Evolutionary conservation across 2,329 filamentous ascomycete genomes (phyloP), one percentile per base, ranked within the genome.

Genomic region (Hymenoscyphus occultus): DNA sequence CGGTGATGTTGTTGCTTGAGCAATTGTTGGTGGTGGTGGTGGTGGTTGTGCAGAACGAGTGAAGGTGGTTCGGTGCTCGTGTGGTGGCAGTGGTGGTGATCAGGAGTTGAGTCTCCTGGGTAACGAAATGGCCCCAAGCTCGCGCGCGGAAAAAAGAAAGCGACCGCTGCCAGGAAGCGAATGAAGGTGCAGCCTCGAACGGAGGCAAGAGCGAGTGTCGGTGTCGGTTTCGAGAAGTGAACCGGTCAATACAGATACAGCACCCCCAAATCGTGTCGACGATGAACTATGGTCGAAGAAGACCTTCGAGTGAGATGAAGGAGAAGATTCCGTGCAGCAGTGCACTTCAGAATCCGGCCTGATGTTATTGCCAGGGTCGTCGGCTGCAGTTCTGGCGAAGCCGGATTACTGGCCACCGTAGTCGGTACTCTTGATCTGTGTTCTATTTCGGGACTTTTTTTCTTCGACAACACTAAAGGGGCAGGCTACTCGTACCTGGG

Each of bases 171-270:
- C 56, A 56, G 31, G 61, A 59, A 59, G 51, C 56, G 63, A 70
- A 65, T 65, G 70, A 71, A 61, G 45, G 69, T 65, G 56, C 60
- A 19, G 22, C 39, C 40, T 32, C 22, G 56, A 64, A 67, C 2
- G n/a, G n/a, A 60, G 48, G 61, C 45, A 62, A 54, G 65, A 71
- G 67, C 70, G 70, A 71, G 57, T 62, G 70, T 69, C 28, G 60
- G 57, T 62, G 70, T 69, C 28, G 60, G 40, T 14, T 59, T 22
- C 59, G 19, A 42, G 40, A 42, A 22, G 64, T 61, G 58, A 57
- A 42, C 16, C 45, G 32, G 28, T 42, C 31, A 19, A 54, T 51
- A 48, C 16, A 42, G 32, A 54, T 51, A 48, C 16, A 51, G 32
- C 51, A 31, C 28, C 14, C 60, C 16, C 32, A 56, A 61, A 45